Base-by-base conservation (phyloP, 1,284 basidiomycete species). In the Rhodotorula sp. region DNA sequence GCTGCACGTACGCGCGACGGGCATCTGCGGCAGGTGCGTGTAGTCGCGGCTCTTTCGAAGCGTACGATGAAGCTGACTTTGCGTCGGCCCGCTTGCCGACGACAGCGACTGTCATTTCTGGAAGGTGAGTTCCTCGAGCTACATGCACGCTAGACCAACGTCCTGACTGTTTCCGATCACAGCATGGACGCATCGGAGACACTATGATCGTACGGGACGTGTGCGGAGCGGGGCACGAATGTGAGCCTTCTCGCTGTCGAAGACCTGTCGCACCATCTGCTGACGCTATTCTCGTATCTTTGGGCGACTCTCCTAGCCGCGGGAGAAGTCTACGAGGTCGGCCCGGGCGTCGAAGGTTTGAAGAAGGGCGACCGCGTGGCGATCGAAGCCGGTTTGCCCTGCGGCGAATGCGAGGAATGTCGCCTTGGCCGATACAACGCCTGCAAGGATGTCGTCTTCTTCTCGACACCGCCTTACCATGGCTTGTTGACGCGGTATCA, bases 381-480 rank as follows among this genome's bases (percentile, higher is more conserved):
- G n/a, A 82, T 84, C 64, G 83, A 84, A 75, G 82, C 82, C 8
- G 83, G 83, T 54, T 81, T 85, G 6, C 84, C 84, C 8, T 86
- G 85, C 76, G 80, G 83, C 0, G 78, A 79, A 48, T 85, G 84
- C 78, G 81, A 83, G 67, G 81, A 80, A 48, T 85, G 84, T 75
- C 78, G 81, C 37, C 82, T 79, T 0, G 84, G 84, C 0, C 77
- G 82, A 55, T 85, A 85, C 80, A 84, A 85, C 67, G 82, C 83
- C 57, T 84, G 74, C 58, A 64, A 66, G 37, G 53, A 66, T 14
- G 69, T 83, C 54, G 82, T 83, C 56, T 84, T 83, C 79, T 83
- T 83, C 77, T 82, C 81, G 10, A 83, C 82, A 15, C 82, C 83
- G 10, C 83, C 83, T 33, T 83, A 82, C 77, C 83, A 83, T 76